Evolutionary conservation across 2,329 filamentous ascomycete species (phyloP).

Genomic region (Arthrobotrys entomopaga): DNA sequence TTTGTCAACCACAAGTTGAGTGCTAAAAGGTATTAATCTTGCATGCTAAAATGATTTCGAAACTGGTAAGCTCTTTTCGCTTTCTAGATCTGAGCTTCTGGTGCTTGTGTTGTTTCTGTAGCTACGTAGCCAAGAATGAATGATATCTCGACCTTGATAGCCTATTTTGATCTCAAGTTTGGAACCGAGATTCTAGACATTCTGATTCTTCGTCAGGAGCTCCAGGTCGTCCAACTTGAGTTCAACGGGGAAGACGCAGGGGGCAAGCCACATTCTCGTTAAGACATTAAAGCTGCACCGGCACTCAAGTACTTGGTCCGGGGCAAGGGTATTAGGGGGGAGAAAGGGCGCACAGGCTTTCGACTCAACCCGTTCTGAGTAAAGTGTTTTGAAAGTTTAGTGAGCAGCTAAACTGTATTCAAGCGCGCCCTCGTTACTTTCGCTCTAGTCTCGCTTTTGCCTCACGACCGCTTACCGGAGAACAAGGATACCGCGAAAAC

Average conservation of each 20-base stretch:
- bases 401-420: constrained; percentile 9
- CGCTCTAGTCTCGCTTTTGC: background rate
- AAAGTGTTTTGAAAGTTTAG: constrained; percentile 21
- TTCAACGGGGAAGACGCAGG: constrained; percentile 3
- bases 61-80: too few species aligned
- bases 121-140: too few species aligned
- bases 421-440: constrained; percentile 10
- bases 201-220: background rate
- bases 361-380: constrained; percentile 14
- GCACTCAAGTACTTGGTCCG: background rate
- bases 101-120: too few species aligned
- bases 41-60: too few species aligned
- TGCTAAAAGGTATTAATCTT: too few species aligned
- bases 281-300: background rate
- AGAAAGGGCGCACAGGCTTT: too few species aligned
- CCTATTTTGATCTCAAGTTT: too few species aligned
- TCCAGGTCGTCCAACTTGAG: constrained; percentile 5
- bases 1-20: too few species aligned
- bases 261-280: constrained; percentile 15
- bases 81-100: too few species aligned
- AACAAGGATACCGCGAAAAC: constrained; percentile 1
- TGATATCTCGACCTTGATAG: too few species aligned
- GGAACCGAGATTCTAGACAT: too few species aligned
- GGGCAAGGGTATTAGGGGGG: constrained; percentile 14
- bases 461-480: constrained; percentile 11